These are phyloP conservation scores for Colletotrichum noveboracense DNA, from an alignment of 2,329 filamentous ascomycete genomes.

Conservation along the genomic window DNA sequence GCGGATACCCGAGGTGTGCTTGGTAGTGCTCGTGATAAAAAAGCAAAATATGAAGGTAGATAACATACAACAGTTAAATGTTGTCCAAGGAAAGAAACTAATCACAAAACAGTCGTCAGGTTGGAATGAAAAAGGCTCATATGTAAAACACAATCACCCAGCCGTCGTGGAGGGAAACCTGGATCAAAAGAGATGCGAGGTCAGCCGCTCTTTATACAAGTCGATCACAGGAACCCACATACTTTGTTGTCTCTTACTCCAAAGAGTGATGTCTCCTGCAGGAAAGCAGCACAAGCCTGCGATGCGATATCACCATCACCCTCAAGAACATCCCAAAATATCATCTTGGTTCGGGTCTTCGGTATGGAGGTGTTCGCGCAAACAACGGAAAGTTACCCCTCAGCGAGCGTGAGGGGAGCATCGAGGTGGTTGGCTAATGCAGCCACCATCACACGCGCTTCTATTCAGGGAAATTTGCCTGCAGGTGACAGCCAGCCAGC, in stretches of 20 bases:
- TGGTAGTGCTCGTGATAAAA: too few species aligned
- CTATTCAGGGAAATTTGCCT: constrained; percentile 5
- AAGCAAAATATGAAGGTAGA: too few species aligned
- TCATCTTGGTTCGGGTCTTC: not conserved
- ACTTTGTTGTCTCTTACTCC: not conserved
- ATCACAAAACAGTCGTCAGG: too few species aligned
- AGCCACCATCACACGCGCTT: constrained; percentile 20
- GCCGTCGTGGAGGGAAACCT: too few species aligned
- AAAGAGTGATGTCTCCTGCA: not conserved
- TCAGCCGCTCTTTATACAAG: not conserved
- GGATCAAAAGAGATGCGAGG: not conserved
- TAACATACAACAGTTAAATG: too few species aligned
- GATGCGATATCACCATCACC: not conserved
- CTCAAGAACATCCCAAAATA: not conserved
- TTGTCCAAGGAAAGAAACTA: too few species aligned
- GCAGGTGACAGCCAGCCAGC: not conserved
- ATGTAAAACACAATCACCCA: too few species aligned
- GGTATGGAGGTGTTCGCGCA: not conserved
- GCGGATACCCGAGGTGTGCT: not conserved
- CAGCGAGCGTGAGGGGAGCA: not conserved
- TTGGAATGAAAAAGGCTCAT: too few species aligned
- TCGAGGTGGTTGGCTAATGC: not conserved
- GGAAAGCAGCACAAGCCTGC: not conserved
- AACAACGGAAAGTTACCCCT: not conserved
- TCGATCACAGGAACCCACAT: not conserved